A percentile compares a stretch with the other conserved stretches of the same genome.
These are phyloP conservation scores for Mallotus japonicus DNA, from an alignment of 441 rosid genomes.

Conservation along the genomic window DNA sequence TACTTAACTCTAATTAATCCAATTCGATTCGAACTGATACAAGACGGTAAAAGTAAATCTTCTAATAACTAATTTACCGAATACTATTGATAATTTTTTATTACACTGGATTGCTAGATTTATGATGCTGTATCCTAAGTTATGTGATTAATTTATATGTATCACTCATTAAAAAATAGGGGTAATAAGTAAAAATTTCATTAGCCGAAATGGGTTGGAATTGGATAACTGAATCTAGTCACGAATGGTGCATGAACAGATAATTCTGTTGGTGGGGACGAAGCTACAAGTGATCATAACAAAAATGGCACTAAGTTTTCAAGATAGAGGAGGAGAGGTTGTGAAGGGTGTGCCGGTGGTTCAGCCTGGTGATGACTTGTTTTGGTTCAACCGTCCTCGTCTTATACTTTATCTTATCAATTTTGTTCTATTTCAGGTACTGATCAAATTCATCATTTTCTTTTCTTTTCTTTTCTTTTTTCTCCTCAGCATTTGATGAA, in stretches of 20 bases:
- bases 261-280: constrained; percentile 65
- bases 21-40: too few species aligned
- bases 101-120: too few species aligned
- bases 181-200: too few species aligned
- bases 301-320: constrained; percentile 63
- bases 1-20: too few species aligned
- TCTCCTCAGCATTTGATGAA: too few species aligned
- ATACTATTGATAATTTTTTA: too few species aligned
- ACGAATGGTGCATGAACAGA: constrained; percentile 32
- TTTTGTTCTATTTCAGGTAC: constrained; percentile 79
- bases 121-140: too few species aligned
- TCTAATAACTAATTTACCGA: too few species aligned
- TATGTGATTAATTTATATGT: too few species aligned
- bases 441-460: too few species aligned
- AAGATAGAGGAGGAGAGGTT: constrained; percentile 78
- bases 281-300: constrained; percentile 79
- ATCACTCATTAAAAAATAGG: too few species aligned
- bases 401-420: constrained; percentile 75
- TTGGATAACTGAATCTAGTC: not conserved
- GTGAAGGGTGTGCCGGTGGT: constrained; percentile 83
- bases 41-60: too few species aligned
- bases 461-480: not conserved
- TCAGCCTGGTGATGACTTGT: constrained; percentile 72
- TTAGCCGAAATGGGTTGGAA: not conserved
- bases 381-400: constrained; percentile 83